Percentiles rank a stretch among this genome's conserved stretches.
These are phyloP conservation scores for Xylaria longipes DNA, from an alignment of 495 filamentous ascomycete species.

Conservation along the genomic window DNA sequence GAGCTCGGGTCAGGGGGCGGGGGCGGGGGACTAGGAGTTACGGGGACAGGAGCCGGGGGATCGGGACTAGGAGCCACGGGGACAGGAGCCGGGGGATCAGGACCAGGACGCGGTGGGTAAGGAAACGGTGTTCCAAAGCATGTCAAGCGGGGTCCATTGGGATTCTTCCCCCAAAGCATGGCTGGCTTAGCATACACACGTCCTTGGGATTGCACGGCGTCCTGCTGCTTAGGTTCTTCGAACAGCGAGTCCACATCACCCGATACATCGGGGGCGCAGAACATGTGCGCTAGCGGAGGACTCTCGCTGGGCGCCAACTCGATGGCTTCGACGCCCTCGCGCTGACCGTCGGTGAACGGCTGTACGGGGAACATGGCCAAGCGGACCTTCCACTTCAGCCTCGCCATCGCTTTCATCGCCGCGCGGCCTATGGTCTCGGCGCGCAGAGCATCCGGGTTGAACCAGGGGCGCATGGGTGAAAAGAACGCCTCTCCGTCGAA, in stretches of 20 bases:
- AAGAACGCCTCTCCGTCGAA: not conserved
- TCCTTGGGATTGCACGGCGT: too few relatives aligned
- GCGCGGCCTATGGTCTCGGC: slow-evolving; percentile 22
- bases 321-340: not conserved
- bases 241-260: not conserved
- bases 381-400: slow-evolving; percentile 9
- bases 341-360: not conserved
- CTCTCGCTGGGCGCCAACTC: not conserved
- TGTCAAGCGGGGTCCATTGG: too few relatives aligned
- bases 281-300: not conserved
- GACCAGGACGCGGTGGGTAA: too few relatives aligned
- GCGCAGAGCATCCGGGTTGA: slow-evolving; percentile 17
- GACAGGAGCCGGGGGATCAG: too few relatives aligned
- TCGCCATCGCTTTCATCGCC: slow-evolving; percentile 14
- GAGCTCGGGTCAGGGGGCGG: too few relatives aligned
- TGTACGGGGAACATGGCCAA: slow-evolving; percentile 6
- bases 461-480: not conserved
- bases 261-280: not conserved
- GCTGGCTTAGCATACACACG: too few relatives aligned
- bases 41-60: too few relatives aligned
- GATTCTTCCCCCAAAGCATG: too few relatives aligned
- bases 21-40: too few relatives aligned
- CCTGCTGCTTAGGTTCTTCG: not conserved
- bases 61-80: too few relatives aligned
- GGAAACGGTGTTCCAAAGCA: too few relatives aligned